Conservation (phyloP, 2,329 filamentous ascomycete species). For the Penicillium sp. region DNA sequence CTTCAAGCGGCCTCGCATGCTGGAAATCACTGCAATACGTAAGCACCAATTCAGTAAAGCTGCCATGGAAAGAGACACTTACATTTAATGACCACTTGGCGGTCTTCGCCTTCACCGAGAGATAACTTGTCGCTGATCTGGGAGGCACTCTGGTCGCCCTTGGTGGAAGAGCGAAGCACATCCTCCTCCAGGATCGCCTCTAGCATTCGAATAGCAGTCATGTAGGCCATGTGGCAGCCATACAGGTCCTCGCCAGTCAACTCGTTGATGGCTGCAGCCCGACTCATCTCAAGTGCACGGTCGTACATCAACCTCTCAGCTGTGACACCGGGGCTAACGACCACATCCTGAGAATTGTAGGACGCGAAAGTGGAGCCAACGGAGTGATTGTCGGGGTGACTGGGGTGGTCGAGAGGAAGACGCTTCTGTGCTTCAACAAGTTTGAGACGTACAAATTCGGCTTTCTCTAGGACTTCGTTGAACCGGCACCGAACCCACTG, state of each 20-base stretch:
- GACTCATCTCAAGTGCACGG: slow-evolving; percentile 92
- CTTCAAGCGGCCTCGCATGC: slow-evolving; percentile 46
- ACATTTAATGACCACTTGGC: slow-evolving; percentile 48
- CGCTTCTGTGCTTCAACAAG: slow-evolving; percentile 79
- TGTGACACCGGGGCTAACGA: slow-evolving; percentile 80
- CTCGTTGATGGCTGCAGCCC: slow-evolving; percentile 89
- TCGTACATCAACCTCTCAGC: slow-evolving; percentile 99
- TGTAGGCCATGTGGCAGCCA: slow-evolving; percentile 87
- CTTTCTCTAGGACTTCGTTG: slow-evolving; percentile 96
- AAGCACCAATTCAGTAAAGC: slow-evolving; percentile 13
- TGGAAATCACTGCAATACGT: slow-evolving; percentile 42
- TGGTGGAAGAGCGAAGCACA: slow-evolving; percentile 42
- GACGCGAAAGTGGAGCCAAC: slow-evolving; percentile 54
- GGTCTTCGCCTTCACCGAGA: slow-evolving; percentile 45
- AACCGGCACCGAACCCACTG: slow-evolving; percentile 93
- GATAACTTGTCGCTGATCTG: slow-evolving; percentile 34
- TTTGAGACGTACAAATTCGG: slow-evolving; percentile 85
- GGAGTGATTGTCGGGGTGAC: slow-evolving; percentile 73
- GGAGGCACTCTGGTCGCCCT: slow-evolving; percentile 16
- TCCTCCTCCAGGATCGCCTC: slow-evolving; percentile 89
- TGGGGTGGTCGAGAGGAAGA: slow-evolving; percentile 77
- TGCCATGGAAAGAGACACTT: slow-evolving; percentile 26
- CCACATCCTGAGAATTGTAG: slow-evolving; percentile 68
- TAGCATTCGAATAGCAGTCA: slow-evolving; percentile 88
- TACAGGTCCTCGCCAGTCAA: slow-evolving; percentile 82